Base-by-base conservation (phyloP, 257 asterid species). In the Thymus quinquecostatus region DNA sequence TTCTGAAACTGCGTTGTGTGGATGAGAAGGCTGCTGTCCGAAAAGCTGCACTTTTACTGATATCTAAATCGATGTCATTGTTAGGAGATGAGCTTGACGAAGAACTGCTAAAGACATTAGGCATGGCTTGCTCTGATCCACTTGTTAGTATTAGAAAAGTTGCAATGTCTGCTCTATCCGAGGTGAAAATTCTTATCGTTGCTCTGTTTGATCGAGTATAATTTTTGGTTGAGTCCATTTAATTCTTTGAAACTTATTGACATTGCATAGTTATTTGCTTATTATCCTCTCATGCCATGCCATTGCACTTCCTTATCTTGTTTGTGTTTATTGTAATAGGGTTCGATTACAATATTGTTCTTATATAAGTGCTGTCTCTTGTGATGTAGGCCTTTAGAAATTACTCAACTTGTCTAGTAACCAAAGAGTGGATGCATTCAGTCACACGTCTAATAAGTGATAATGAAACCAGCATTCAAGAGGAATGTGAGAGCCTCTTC, bases 1-100 rank as follows among this genome's bases (percentile, higher is more conserved):
- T 89, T 78, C 71, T 94, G 73, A 85, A 74, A 76, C 80, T 74
- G 60, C 80, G 98, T 55, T 89, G 96, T 79, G 75, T 75, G 84
- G 99, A 94, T 74, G 97, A 91, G 81, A 94, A 91, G 79, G 93
- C 99, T 68, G 98, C 96, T 64, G 99, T 94, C n/a, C 77, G 97
- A 69, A 94, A 88, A 87, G 97, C 97, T 62, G 89, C 97, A 58
- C 97, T 94, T 71, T 66, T 86, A 62, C 81, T 94, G 59, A 81
- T 87, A 78, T 94, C 98, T 64, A 94, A 91, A 82, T 77, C 89
- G 69, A 77, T 83, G 58, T 79, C 82, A 7, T 79, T 86, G 74
- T 53, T 86, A 55, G 95, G 89, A 66, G 88, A 90, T 45, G 82
- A 88, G 60, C 86, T 84, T 59, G 96, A 91, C 43, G 92, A 71